A percentile compares a stretch with the other conserved stretches of the same genome.
These are phyloP conservation scores for Physcomitrium patens DNA, from an alignment of 225 moss, liverwort and hornwort genomes.

Conservation along the genomic window DNA sequence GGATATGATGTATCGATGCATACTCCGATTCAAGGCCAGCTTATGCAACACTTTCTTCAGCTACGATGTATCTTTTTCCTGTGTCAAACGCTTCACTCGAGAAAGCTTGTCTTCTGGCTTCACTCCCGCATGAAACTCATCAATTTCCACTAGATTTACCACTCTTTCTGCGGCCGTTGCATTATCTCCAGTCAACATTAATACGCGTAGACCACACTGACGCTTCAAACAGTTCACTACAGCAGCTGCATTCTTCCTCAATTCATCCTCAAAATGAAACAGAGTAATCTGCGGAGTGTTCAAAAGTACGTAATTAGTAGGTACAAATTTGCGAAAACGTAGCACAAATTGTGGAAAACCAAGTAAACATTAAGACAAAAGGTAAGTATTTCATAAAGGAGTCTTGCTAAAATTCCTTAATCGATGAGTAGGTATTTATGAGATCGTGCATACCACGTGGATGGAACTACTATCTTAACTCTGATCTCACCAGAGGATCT, in stretches of 20 bases:
- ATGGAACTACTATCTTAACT: slow-evolving; percentile 6
- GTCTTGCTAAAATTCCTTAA: slow-evolving; percentile 9
- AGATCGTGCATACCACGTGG: slow-evolving; percentile 10
- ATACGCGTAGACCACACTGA: slow-evolving; percentile 63
- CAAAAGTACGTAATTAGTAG: slow-evolving; percentile 2
- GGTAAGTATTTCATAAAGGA: background rate
- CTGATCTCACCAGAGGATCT: background rate
- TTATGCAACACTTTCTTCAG: background rate
- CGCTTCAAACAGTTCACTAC: slow-evolving; percentile 76
- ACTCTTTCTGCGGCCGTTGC: slow-evolving; percentile 80
- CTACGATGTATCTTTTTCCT: slow-evolving; percentile 54
- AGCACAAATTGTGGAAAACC: slow-evolving; percentile 18
- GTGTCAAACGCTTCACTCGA: slow-evolving; percentile 72
- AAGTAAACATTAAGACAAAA: background rate
- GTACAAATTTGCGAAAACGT: slow-evolving; percentile 2
- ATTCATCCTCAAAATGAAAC: slow-evolving; percentile 96
- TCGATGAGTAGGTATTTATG: background rate
- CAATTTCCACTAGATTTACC: slow-evolving; percentile 81
- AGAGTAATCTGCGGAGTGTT: slow-evolving; percentile 66
- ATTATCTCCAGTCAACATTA: slow-evolving; percentile 98
- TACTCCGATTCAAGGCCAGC: slow-evolving; percentile 17
- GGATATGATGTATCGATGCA: background rate
- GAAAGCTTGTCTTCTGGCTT: slow-evolving; percentile 95
- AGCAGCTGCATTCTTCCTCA: slow-evolving; percentile 75
- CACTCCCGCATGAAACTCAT: slow-evolving; percentile 79